phyloP scores from a whole-genome alignment of 2,329 filamentous ascomycete genomes.

The Macrophomina tecta region DNA sequence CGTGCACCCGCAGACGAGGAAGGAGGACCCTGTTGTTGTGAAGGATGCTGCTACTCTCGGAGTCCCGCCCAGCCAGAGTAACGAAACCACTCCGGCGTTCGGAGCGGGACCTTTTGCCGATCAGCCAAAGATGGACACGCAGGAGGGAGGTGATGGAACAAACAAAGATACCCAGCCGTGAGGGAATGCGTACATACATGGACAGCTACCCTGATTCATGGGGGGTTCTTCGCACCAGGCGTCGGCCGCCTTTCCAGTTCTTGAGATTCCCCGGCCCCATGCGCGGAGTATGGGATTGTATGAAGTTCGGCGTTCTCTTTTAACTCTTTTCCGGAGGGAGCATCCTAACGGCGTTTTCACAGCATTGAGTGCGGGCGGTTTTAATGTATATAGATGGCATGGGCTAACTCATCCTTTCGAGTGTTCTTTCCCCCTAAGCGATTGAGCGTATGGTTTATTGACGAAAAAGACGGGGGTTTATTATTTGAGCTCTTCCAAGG shows the following conservation, averaged over 20 bases:
- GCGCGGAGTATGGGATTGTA: neutral
- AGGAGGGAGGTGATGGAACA: slow-evolving; percentile 22
- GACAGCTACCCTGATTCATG: neutral
- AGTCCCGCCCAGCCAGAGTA: slow-evolving; percentile 53
- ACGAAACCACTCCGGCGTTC: slow-evolving; percentile 53
- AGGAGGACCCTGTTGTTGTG: slow-evolving; percentile 54
- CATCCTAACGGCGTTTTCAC: slow-evolving; percentile 16
- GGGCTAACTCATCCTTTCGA: slow-evolving; percentile 13
- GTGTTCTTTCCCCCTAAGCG: slow-evolving; percentile 19
- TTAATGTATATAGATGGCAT: slow-evolving; percentile 21
- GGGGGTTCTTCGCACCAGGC: neutral
- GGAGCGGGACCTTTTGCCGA: slow-evolving; percentile 50
- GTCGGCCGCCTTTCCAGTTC: slow-evolving; percentile 6
- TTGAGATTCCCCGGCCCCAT: slow-evolving; percentile 9
- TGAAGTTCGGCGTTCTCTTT: slow-evolving; percentile 21
- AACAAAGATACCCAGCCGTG: slow-evolving; percentile 25
- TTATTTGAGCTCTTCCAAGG: neutral
- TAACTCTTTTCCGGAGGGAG: neutral
- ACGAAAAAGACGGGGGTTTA: slow-evolving; percentile 12
- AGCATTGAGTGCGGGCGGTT: neutral
- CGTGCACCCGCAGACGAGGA: slow-evolving; percentile 56
- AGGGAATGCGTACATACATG: slow-evolving; percentile 8
- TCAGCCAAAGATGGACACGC: slow-evolving; percentile 41
- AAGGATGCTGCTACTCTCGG: slow-evolving; percentile 30
- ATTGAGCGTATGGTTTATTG: slow-evolving; percentile 17